Evolutionary conservation across 2,329 filamentous ascomycete species (phyloP).

Genomic region (Fusarium nygamai): DNA sequence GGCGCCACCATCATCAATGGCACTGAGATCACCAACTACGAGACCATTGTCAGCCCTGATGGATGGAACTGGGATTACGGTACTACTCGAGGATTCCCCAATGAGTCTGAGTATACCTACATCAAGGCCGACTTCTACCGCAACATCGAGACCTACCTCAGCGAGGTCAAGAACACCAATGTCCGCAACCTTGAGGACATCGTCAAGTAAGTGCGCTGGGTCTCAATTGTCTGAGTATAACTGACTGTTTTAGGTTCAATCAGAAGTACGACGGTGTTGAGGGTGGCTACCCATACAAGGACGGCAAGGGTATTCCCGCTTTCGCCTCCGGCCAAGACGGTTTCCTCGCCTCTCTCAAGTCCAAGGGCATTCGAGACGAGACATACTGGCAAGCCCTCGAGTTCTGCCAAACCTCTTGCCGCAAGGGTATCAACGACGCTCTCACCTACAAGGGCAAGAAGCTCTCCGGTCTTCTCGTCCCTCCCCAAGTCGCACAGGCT

Average conservation of each 20-base stretch:
- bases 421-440: conserved; percentile 76
- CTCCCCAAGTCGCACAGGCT: conserved; percentile 73
- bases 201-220: conserved; percentile 57
- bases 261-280: conserved; percentile 71
- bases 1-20: conserved; percentile 76
- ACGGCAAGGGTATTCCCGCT: conserved; percentile 61
- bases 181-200: conserved; percentile 71
- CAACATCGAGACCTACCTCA: conserved; percentile 69
- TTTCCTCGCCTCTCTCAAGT: conserved; percentile 70
- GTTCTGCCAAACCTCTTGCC: conserved; percentile 68
- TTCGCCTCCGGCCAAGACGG: conserved; percentile 77
- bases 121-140: conserved; percentile 77
- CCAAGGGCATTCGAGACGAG: conserved; percentile 69
- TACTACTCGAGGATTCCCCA: conserved; percentile 67
- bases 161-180: conserved; percentile 68
- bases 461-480: conserved; percentile 73
- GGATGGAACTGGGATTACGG: conserved; percentile 84
- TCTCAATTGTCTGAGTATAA: rapidly evolving
- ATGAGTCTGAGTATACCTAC: conserved; percentile 78
- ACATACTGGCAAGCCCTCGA: conserved; percentile 74
- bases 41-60: conserved; percentile 68
- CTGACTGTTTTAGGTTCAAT: conserved; percentile 67
- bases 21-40: conserved; percentile 72
- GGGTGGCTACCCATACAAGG: conserved; percentile 69
- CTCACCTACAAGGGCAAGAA: conserved; percentile 57